Percentiles rank a stretch among this genome's conserved stretches.
Conservation (phyloP, 169 alveolate species). For the Neospora caninum region DNA sequence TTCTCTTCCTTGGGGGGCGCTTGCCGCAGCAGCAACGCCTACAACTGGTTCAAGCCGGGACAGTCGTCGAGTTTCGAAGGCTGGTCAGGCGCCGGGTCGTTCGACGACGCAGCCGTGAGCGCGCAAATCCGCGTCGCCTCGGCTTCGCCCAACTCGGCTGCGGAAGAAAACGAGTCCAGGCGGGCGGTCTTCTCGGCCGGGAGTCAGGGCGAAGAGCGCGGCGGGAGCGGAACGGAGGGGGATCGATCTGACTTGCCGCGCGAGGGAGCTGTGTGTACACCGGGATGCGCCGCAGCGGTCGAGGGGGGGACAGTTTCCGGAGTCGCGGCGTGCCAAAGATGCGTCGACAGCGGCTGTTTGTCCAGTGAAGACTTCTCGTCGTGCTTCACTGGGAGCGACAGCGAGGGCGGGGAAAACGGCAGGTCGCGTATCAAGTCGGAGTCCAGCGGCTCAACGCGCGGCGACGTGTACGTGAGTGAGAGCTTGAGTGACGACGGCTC, state of each 20-base stretch:
- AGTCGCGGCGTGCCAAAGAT: background rate
- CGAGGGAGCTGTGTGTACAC: constrained; percentile 17
- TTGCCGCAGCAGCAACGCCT: constrained; percentile 12
- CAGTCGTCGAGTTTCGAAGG: background rate
- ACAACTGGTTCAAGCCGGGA: background rate
- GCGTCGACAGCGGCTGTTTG: background rate
- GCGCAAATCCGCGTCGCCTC: background rate
- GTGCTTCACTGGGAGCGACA: background rate
- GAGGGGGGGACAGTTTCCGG: constrained; percentile 11
- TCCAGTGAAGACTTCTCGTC: background rate
- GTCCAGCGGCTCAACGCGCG: background rate
- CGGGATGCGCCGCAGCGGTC: background rate
- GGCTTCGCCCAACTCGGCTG: constrained; percentile 33
- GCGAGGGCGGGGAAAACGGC: background rate
- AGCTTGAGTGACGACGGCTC: background rate
- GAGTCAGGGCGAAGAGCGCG: background rate
- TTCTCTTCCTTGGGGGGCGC: constrained; percentile 5
- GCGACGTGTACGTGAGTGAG: background rate
- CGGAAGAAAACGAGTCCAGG: background rate
- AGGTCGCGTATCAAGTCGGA: too few relatives aligned
- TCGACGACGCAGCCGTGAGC: too few relatives aligned
- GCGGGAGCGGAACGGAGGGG: constrained; percentile 41
- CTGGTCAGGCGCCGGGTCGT: too few relatives aligned
- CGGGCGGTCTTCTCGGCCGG: background rate
- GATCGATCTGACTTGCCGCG: background rate